Evolutionary conservation across 192 early-diverging fungal genomes (phyloP).

Genomic region (Linnemannia zychae): DNA sequence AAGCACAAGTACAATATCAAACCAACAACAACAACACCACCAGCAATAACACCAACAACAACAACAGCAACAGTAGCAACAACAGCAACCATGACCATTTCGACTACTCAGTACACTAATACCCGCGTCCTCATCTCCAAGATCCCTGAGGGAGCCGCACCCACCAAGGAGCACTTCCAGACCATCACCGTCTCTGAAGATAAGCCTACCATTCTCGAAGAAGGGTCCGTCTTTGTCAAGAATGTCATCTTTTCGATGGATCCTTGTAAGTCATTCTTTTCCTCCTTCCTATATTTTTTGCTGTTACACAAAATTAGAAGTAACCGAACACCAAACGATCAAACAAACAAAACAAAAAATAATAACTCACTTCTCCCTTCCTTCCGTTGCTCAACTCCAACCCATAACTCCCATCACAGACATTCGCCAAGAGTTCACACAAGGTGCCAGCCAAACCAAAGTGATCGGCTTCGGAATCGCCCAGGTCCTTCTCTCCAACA

Average conservation of each 20-base stretch:
- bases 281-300: background rate
- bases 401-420: background rate
- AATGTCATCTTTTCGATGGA: constrained; percentile 1
- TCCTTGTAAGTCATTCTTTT: constrained; percentile 4
- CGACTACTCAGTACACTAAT: constrained; percentile 1
- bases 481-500: constrained; percentile 7
- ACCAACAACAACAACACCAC: background rate
- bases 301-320: too few relatives aligned
- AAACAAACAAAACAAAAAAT: background rate
- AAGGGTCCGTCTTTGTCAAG: constrained; percentile 9
- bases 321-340: background rate
- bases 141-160: constrained; percentile 12
- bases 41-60: background rate
- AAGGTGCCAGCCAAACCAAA: background rate
- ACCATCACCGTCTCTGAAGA: background rate
- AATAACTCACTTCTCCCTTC: background rate
- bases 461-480: constrained; percentile 19
- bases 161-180: constrained; percentile 6
- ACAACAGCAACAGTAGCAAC: constrained; percentile 14
- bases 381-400: too few relatives aligned
- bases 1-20: background rate
- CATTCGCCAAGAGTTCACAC: constrained; percentile 14
- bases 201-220: constrained; percentile 43
- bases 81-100: constrained; percentile 45
- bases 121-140: constrained; percentile 23